These are phyloP conservation scores for Eimeria zaria DNA, from an alignment of 169 alveolate species.

Conservation along the genomic window DNA sequence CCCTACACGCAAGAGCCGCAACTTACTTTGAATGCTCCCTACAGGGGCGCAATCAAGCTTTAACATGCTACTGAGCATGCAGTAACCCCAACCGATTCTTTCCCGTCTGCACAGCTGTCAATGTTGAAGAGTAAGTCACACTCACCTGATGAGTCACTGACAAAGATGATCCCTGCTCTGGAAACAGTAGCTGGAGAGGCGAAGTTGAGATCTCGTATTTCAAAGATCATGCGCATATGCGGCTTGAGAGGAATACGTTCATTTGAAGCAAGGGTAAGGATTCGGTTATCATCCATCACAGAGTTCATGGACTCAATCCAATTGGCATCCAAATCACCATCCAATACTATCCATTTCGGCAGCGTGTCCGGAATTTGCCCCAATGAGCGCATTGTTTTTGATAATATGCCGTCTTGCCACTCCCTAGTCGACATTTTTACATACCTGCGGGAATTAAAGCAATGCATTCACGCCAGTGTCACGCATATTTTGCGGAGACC, in stretches of 20 bases:
- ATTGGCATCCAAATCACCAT: constrained; percentile 98
- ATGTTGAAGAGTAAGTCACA: not conserved
- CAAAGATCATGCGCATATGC: constrained; percentile 98
- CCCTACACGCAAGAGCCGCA: constrained; percentile 87
- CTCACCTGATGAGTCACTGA: constrained; percentile 91
- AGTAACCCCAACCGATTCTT: not conserved
- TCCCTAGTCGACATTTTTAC: constrained; percentile 95
- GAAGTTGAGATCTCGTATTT: constrained; percentile 97
- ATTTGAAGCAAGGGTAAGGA: constrained; percentile 97
- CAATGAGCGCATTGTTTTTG: constrained; percentile 95
- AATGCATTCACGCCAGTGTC: not conserved
- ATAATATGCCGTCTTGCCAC: constrained; percentile 97
- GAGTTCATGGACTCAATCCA: constrained; percentile 99
- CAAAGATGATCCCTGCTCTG: constrained; percentile 98
- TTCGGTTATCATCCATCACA: constrained; percentile 98
- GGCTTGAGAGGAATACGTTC: constrained; percentile 97
- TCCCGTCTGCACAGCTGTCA: not conserved
- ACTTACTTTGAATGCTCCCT: not conserved
- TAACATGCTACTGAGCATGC: not conserved
- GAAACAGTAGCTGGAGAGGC: constrained; percentile 99
- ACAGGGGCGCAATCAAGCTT: not conserved
- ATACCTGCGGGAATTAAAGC: constrained; percentile 83
- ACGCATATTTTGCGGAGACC: not conserved
- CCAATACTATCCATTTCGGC: constrained; percentile 97
- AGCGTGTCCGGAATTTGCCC: constrained; percentile 93